phyloP scores from a whole-genome alignment of 1,139 yeast genomes.

The Nematodospora anomalae region DNA sequence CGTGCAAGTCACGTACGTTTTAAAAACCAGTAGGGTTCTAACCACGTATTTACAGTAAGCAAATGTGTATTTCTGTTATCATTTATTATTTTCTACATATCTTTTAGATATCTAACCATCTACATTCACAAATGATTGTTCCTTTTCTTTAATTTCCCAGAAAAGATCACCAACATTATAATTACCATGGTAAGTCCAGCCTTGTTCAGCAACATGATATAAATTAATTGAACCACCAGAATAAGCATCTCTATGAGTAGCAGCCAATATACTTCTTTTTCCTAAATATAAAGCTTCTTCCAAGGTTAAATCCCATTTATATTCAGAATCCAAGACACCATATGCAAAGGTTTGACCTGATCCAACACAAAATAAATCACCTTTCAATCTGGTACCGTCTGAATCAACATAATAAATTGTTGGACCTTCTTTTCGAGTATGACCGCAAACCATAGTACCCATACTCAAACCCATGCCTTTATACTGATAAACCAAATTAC shows the following conservation, averaged over 20 bases:
- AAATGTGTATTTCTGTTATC: no score
- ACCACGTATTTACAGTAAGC: slow-evolving; percentile 1
- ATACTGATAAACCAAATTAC: slow-evolving; percentile 88
- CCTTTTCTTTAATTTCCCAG: slow-evolving; percentile 89
- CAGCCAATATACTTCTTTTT: slow-evolving; percentile 93
- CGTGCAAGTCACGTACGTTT: slow-evolving; percentile 6
- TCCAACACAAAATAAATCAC: slow-evolving; percentile 95
- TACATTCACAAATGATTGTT: slow-evolving; percentile 88
- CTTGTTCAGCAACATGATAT: slow-evolving; percentile 88
- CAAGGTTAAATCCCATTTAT: slow-evolving; percentile 83
- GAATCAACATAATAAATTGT: slow-evolving; percentile 95
- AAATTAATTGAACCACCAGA: slow-evolving; percentile 96
- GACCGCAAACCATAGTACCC: slow-evolving; percentile 99
- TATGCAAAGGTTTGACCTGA: slow-evolving; percentile 99
- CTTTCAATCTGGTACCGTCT: slow-evolving; percentile 94
- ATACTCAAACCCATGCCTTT: slow-evolving; percentile 98
- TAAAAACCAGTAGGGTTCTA: background rate
- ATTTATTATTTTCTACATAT: no score
- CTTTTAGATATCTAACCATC: slow-evolving; percentile 59
- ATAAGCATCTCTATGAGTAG: slow-evolving; percentile 97
- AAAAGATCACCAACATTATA: slow-evolving; percentile 87
- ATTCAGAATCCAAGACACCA: slow-evolving; percentile 93
- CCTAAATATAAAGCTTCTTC: slow-evolving; percentile 95
- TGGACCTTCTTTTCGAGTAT: slow-evolving; percentile 93
- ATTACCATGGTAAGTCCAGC: slow-evolving; percentile 97